These are phyloP conservation scores for Colletotrichum shisoi DNA, from an alignment of 2,329 filamentous ascomycete species.

Conservation along the genomic window DNA sequence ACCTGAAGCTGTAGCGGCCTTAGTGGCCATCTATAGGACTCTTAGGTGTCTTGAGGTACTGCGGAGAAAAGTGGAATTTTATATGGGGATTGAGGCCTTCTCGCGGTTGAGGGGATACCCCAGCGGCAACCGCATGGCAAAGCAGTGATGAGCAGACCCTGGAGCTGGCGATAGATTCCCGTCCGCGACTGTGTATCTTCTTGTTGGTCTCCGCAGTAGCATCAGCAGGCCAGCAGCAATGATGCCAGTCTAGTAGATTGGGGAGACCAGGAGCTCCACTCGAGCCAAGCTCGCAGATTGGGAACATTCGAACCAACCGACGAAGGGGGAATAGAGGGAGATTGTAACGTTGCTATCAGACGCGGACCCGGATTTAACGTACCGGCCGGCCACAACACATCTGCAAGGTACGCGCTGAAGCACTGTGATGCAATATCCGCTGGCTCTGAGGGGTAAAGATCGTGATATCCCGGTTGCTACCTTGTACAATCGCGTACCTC, in stretches of 20 bases:
- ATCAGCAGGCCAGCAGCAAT: background rate
- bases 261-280: background rate
- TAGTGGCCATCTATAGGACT: too few species aligned
- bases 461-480: background rate
- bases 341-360: constrained; percentile 24
- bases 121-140: background rate
- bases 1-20: too few species aligned
- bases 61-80: too few species aligned
- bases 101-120: too few species aligned
- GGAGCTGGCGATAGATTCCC: background rate
- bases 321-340: background rate
- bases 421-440: background rate
- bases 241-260: background rate
- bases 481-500: constrained; percentile 11
- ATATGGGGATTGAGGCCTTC: too few species aligned
- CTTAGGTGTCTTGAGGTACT: too few species aligned
- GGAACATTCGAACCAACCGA: background rate
- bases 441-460: background rate
- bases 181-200: background rate
- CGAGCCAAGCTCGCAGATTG: background rate
- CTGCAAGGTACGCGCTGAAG: background rate
- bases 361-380: background rate
- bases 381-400: too few species aligned
- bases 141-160: background rate
- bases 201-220: background rate